Evolutionary conservation across 495 filamentous ascomycete species (phyloP), one percentile per base, ranked within the genome.

Genomic region (Xylaria sp.): DNA sequence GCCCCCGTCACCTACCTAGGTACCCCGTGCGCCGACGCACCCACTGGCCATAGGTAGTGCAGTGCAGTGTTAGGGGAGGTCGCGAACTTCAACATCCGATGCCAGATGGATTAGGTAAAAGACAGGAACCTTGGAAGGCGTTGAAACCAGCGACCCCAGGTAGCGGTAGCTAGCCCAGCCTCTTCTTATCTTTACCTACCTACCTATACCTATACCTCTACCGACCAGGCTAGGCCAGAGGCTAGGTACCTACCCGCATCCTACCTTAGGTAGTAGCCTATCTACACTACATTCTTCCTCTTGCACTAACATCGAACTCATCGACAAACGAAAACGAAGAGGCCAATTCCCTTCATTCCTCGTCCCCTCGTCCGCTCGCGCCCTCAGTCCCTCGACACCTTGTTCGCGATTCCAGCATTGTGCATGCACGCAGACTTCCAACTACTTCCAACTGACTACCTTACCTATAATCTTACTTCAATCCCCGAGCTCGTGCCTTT

Each of bases 281-380:
- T 15, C 17, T 37, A 17, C 58, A 40, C 17, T 37, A 17, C 58
- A 40, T 61, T 61, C 58, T 40, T 41, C 58, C 26, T 26, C n/a
- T 37, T 14, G 21, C 26, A 29, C 37, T n/a, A 33, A 17, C n/a
- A n/a, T n/a, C n/a, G 29, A 43, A 31, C 15, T 12, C 35, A 43
- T 43, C 37, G 21, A 62, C 59, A 43, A 43, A 62, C 59, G 59
- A 64, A 64, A 64, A 5, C 41, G 40, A 41, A 44, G 26, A 43
- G 17, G 24, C 15, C 59, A 62, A 48, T 48, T 64, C 61, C 40
- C 61, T 46, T 31, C 21, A 63, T 63, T 44, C 35, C 58, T 61
- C 6, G 35, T 24, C 19, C 58, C 15, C n/a, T n/a, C n/a, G n/a
- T n/a, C n/a, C n/a, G n/a, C n/a, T 1, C n/a, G 26, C 26, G 0